Evolutionary conservation across 169 alveolate genomes (phyloP).

Genomic region (Amoebophrya sp.): DNA sequence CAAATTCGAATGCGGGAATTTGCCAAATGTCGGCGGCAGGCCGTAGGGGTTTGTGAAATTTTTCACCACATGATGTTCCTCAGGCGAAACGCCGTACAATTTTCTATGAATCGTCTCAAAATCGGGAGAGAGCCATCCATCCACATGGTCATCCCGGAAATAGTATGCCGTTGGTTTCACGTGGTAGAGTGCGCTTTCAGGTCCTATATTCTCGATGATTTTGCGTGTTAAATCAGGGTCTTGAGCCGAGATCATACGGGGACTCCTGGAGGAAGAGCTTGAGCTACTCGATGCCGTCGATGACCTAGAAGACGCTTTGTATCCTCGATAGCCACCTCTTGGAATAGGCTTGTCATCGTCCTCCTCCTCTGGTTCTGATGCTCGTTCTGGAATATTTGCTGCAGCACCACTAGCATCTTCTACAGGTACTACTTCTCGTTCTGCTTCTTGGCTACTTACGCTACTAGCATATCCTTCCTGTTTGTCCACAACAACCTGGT

Average conservation of each 20-base stretch:
- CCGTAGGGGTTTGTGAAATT: not conserved
- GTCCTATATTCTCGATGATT: not conserved
- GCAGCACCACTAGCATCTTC: too few relatives aligned
- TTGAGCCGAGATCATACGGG: not conserved
- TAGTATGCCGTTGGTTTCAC: not conserved
- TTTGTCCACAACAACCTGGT: too few relatives aligned
- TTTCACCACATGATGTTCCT: not conserved
- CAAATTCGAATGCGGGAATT: not conserved
- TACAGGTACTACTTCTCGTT: too few relatives aligned
- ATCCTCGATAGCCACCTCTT: too few relatives aligned
- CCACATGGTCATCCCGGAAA: not conserved
- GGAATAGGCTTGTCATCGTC: too few relatives aligned
- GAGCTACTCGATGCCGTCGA: too few relatives aligned
- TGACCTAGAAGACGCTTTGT: too few relatives aligned
- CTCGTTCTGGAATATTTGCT: too few relatives aligned
- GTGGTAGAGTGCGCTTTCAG: not conserved
- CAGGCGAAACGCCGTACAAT: not conserved
- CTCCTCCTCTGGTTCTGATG: too few relatives aligned
- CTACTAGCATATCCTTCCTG: too few relatives aligned
- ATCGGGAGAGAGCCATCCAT: not conserved
- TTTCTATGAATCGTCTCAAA: not conserved
- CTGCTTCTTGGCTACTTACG: too few relatives aligned
- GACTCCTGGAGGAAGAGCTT: too few relatives aligned
- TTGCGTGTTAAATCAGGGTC: not conserved
- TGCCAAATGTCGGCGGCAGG: not conserved